These are phyloP conservation scores for Entoloma clypeatum DNA, from an alignment of 1,284 basidiomycete genomes.

Conservation along the genomic window DNA sequence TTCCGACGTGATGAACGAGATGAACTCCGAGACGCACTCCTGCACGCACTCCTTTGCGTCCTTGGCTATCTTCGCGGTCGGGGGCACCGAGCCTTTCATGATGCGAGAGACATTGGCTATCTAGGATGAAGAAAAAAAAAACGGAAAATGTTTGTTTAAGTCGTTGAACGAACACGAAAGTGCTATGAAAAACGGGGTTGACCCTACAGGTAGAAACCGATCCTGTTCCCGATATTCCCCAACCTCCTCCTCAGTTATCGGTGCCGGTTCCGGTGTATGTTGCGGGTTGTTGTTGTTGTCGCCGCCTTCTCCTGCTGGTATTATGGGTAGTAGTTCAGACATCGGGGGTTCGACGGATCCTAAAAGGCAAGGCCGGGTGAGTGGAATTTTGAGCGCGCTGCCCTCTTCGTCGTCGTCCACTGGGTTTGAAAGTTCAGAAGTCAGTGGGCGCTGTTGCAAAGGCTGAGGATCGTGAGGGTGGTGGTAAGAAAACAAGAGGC, in stretches of 20 bases:
- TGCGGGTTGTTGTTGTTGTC: constrained; percentile 32
- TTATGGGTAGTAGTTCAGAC: constrained; percentile 52
- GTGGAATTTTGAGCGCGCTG: not conserved
- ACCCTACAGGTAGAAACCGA: constrained; percentile 84
- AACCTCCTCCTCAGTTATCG: constrained; percentile 87
- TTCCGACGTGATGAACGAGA: constrained; percentile 91
- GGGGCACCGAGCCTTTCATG: constrained; percentile 88
- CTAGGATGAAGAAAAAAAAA: constrained; percentile 34
- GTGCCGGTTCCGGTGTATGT: constrained; percentile 54
- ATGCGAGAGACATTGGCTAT: constrained; percentile 95
- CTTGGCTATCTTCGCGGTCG: constrained; percentile 94
- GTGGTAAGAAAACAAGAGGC: no score
- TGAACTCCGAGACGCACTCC: constrained; percentile 95
- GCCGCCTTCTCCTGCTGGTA: constrained; percentile 53
- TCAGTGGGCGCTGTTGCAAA: no score
- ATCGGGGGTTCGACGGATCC: constrained; percentile 25
- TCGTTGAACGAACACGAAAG: constrained; percentile 1
- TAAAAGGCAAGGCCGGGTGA: not conserved
- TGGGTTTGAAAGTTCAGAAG: no score
- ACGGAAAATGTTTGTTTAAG: constrained; percentile 4
- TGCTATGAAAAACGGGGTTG: constrained; percentile 28
- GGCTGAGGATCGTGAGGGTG: no score
- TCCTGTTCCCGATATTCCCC: constrained; percentile 92
- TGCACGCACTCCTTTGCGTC: constrained; percentile 97
- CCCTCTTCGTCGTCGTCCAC: not conserved